Base-by-base conservation (phyloP, 768 basidiomycete species). In the Pluteus cervinus region DNA sequence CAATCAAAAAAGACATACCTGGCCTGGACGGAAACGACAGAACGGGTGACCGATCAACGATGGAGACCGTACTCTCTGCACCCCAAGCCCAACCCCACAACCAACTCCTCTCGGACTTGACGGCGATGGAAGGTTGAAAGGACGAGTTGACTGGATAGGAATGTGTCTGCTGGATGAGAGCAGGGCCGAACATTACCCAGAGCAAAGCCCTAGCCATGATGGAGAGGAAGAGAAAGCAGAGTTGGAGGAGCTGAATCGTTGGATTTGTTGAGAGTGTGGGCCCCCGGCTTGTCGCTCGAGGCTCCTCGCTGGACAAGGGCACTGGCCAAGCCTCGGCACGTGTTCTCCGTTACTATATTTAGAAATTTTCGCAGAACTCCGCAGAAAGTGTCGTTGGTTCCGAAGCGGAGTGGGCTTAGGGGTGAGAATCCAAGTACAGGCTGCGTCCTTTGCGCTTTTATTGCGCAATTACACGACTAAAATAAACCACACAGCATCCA, bases 1-100 rank as follows among this genome's bases (percentile, higher is more conserved):
- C 21, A 26, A 42, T n/a, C 40, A 40, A 16, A 15, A 16, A 31
- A 2, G 0, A 50, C 46, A 23, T 44, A 73, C 73, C 73, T 58
- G 74, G 74, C 33, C 86, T 70, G 5, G 88, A 83, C 33, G 68
- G 65, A 53, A 85, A 90, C 3, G 74, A 75, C 40, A 89, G 63
- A 0, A 78, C 65, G 1, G 86, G 86, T 4, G 75, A 68, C 41
- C 77, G 76, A 61, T 89, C 86, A 24, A 89, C 79, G 43, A 89
- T 66, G 17, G 85, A 80, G 41, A 88, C 84, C 18, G 76, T 69
- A 43, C 76, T 77, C 46, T 81, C 79, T 0, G 75, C 69, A 7
- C 79, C 79, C 78, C 77, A 80, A 0, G 77, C 73, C 79, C 79
- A 81, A 5, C 69, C 70, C 76, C 75, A 78, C 23, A 70, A 45